phyloP scores from a whole-genome alignment of 1,139 yeast species.

The Hansenula lynferdii region DNA sequence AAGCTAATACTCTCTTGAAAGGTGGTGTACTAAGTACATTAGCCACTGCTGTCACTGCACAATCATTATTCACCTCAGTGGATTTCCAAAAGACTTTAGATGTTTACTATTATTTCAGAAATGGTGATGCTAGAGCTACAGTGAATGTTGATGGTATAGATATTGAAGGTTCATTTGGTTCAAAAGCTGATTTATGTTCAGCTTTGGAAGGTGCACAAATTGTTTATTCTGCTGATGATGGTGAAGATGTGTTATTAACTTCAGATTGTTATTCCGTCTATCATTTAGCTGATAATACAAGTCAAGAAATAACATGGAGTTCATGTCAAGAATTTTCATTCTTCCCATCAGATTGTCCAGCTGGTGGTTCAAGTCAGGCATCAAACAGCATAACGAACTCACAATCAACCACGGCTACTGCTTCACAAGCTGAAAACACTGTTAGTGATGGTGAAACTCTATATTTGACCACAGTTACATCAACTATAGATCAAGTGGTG shows the following conservation, averaged over 20 bases:
- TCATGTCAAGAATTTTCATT: conserved; percentile 21
- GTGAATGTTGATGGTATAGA: conserved; percentile 12
- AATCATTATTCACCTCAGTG: conserved; percentile 13
- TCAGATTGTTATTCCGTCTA: conserved; percentile 20
- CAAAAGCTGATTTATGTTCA: conserved; percentile 10
- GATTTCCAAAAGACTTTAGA: conserved; percentile 12
- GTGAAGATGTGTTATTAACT: conserved; percentile 14
- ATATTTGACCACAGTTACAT: conserved; percentile 14
- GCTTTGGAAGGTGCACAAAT: conserved; percentile 15
- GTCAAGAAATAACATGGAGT: conserved; percentile 15
- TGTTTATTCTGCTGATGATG: conserved; percentile 15
- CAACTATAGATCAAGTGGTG: conserved; percentile 9
- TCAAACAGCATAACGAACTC: conserved; percentile 1
- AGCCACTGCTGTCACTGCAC: conserved; percentile 10
- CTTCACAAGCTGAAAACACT: conserved; percentile 2
- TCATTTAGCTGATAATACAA: conserved; percentile 11
- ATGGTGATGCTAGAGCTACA: conserved; percentile 10
- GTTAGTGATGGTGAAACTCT: conserved; percentile 8
- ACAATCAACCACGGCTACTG: conserved; percentile 4
- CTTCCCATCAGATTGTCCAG: conserved; percentile 12
- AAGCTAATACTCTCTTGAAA: not conserved
- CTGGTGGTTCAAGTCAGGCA: not conserved
- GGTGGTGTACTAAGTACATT: conserved; percentile 4
- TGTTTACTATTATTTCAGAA: conserved; percentile 17
- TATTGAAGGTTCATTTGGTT: conserved; percentile 9